Evolutionary conservation across 2,329 filamentous ascomycete species (phyloP).

Genomic region (Blastomyces percursus): DNA sequence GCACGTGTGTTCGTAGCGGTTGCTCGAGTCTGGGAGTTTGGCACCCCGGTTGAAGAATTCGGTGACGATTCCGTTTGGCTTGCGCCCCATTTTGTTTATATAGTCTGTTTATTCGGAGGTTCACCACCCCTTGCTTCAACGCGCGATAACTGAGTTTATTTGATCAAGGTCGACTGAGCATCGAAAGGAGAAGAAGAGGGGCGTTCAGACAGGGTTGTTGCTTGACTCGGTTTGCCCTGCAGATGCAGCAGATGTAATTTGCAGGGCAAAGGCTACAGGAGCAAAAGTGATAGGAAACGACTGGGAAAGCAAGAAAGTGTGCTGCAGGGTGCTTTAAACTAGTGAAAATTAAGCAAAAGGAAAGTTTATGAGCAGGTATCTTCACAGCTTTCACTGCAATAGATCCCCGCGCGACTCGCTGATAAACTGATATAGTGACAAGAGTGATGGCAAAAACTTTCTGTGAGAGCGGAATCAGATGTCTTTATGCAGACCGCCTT

Average conservation of each 20-base stretch:
- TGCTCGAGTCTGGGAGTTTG: conserved; percentile 81
- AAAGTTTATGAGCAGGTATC: background rate
- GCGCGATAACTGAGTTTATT: background rate
- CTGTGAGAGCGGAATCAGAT: conserved; percentile 4
- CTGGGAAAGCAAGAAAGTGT: background rate
- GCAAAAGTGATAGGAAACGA: background rate
- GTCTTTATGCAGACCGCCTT: conserved; percentile 5
- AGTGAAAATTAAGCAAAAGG: background rate
- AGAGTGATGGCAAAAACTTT: conserved; percentile 8
- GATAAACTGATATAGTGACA: background rate
- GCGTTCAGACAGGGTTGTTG: background rate
- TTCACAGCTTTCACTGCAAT: background rate
- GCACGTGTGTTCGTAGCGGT: conserved; percentile 85
- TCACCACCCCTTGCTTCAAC: conserved; percentile 16
- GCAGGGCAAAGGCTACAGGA: background rate
- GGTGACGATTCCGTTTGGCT: conserved; percentile 72
- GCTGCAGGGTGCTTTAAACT: background rate
- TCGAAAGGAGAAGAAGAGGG: background rate
- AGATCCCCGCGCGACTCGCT: background rate
- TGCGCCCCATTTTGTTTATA: conserved; percentile 55
- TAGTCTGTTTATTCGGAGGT: background rate
- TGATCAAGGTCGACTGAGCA: background rate
- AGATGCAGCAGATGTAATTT: background rate
- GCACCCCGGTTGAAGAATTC: conserved; percentile 79
- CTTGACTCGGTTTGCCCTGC: too few relatives aligned